A percentile compares a stretch with the other conserved stretches of the same genome.
phyloP scores from a whole-genome alignment of 768 basidiomycete species.

The Gloeopeniophorella convolvens region DNA sequence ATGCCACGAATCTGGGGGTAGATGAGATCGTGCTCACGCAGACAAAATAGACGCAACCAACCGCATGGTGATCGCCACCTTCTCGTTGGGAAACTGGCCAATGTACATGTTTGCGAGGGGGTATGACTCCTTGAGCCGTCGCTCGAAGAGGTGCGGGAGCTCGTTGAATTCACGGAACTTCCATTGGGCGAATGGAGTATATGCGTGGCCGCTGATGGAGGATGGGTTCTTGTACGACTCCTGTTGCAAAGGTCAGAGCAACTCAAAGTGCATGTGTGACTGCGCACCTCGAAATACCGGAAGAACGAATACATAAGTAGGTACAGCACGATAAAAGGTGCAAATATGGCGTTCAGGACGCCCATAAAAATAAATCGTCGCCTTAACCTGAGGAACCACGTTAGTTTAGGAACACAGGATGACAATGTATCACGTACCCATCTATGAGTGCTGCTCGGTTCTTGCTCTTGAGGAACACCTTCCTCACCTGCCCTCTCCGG shows the following conservation, averaged over 20 bases:
- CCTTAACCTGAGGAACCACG: constrained; percentile 45
- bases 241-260: constrained; percentile 34
- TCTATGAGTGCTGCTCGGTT: constrained; percentile 73
- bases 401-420: constrained; percentile 1
- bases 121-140: constrained; percentile 83
- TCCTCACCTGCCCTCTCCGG: constrained; percentile 79
- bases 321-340: constrained; percentile 95
- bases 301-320: constrained; percentile 99
- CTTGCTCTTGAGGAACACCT: constrained; percentile 84
- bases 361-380: constrained; percentile 96
- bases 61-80: constrained; percentile 86
- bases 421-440: constrained; percentile 42
- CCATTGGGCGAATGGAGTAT: constrained; percentile 95
- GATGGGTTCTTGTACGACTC: constrained; percentile 99
- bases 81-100: constrained; percentile 96
- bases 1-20: constrained; percentile 77
- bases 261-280: background rate
- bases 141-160: constrained; percentile 84
- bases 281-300: constrained; percentile 92
- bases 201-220: constrained; percentile 84
- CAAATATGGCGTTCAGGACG: constrained; percentile 89
- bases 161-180: constrained; percentile 99
- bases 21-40: background rate
- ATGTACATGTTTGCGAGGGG: constrained; percentile 92
- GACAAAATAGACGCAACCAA: constrained; percentile 33